Evolutionary conservation across 176 grass and related monocot species (phyloP).

Genomic region (Triticum timopheevii): DNA sequence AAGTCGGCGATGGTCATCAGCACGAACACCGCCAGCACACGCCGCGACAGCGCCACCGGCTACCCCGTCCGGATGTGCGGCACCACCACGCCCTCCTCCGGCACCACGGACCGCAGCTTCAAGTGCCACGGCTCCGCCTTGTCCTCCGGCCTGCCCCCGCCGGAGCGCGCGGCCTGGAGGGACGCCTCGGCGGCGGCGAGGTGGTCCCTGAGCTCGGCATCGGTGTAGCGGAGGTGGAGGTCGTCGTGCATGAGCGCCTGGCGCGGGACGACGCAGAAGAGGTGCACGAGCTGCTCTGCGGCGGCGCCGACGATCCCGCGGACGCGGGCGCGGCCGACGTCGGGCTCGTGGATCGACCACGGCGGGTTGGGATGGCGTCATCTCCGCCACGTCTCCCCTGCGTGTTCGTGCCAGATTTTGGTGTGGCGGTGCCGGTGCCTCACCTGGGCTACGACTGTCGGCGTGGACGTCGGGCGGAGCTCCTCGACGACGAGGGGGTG

Average conservation of each 20-base stretch:
- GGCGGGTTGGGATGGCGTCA: no score
- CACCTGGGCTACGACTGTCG: no score
- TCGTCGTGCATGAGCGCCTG: slow-evolving; percentile 61
- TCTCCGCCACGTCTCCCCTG: no score
- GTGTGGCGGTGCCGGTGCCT: no score
- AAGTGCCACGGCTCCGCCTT: slow-evolving; percentile 40
- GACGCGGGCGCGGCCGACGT: slow-evolving; percentile 40
- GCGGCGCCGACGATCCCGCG: slow-evolving; percentile 29
- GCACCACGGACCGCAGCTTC: slow-evolving; percentile 50
- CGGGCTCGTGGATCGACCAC: no score
- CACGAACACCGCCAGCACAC: slow-evolving; percentile 50
- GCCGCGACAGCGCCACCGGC: slow-evolving; percentile 51
- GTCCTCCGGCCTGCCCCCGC: background rate
- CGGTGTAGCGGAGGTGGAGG: slow-evolving; percentile 46
- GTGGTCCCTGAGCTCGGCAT: slow-evolving; percentile 40
- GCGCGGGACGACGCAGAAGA: slow-evolving; percentile 80
- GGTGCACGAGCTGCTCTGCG: slow-evolving; percentile 72
- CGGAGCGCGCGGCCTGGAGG: slow-evolving; percentile 22
- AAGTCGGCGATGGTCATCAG: slow-evolving; percentile 76
- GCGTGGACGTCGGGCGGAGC: no score
- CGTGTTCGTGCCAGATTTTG: no score
- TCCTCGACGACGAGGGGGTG: no score
- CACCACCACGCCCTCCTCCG: slow-evolving; percentile 47
- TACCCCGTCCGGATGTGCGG: slow-evolving; percentile 75
- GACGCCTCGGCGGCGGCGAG: slow-evolving; percentile 34